Conservation (phyloP, 2,329 filamentous ascomycete species). For the Xylariaceae sp. region DNA sequence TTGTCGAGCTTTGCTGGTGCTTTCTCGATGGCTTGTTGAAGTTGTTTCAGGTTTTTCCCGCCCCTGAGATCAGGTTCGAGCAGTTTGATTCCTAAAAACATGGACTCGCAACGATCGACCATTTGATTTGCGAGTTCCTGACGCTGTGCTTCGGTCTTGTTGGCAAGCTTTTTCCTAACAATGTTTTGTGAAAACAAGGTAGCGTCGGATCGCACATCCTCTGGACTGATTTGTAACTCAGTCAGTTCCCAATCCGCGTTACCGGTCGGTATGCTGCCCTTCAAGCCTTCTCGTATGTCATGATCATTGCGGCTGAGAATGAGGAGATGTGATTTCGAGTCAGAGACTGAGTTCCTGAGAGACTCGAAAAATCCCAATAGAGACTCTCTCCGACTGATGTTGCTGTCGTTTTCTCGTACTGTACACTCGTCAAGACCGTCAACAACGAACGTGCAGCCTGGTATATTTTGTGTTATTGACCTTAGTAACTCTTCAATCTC, state of each 20-base stretch:
- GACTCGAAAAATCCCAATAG: slow-evolving; percentile 19
- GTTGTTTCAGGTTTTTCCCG: slow-evolving; percentile 28
- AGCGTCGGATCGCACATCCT: slow-evolving; percentile 27
- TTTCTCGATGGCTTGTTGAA: slow-evolving; percentile 27
- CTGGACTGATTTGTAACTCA: slow-evolving; percentile 20
- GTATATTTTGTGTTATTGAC: slow-evolving; percentile 8
- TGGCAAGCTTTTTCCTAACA: slow-evolving; percentile 28
- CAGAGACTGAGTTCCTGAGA: not conserved
- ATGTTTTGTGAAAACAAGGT: slow-evolving; percentile 24
- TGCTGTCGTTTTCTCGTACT: not conserved
- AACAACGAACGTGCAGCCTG: slow-evolving; percentile 24
- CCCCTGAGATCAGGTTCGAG: slow-evolving; percentile 25
- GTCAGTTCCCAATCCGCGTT: not conserved
- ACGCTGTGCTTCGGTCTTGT: slow-evolving; percentile 22
- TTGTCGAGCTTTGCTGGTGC: slow-evolving; percentile 27
- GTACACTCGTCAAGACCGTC: slow-evolving; percentile 36
- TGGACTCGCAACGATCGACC: slow-evolving; percentile 29
- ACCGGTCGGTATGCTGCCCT: no score
- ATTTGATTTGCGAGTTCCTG: slow-evolving; percentile 24
- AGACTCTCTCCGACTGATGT: not conserved
- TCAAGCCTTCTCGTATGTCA: slow-evolving; percentile 23
- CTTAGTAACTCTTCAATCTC: slow-evolving; percentile 22
- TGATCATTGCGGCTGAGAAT: slow-evolving; percentile 27
- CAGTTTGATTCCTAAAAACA: slow-evolving; percentile 34
- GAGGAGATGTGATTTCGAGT: slow-evolving; percentile 20